These are phyloP conservation scores for Leavenworthia alabamica DNA, from an alignment of 345 rosid genomes.

Conservation along the genomic window DNA sequence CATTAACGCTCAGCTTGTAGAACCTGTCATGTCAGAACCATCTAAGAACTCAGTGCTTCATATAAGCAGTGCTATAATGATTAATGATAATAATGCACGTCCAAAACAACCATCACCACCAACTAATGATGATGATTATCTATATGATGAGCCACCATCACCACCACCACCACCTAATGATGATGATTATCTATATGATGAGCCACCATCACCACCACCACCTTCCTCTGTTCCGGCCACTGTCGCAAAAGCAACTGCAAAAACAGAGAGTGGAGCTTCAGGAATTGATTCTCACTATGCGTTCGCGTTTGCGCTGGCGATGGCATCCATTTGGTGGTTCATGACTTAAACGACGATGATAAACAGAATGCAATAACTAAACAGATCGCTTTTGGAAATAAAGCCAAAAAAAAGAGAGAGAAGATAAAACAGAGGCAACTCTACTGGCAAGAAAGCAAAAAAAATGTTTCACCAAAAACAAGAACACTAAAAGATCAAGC, in stretches of 20 bases:
- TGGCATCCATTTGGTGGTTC: slow-evolving; percentile 20
- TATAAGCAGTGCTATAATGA: slow-evolving; percentile 51
- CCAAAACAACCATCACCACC: too few relatives aligned
- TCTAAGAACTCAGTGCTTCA: slow-evolving; percentile 62
- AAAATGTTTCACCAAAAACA: neutral
- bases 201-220: too few relatives aligned
- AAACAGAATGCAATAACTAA: slow-evolving; percentile 6
- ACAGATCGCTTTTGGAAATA: too few relatives aligned
- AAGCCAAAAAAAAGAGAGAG: too few relatives aligned
- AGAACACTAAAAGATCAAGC: too few relatives aligned
- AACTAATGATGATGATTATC: too few relatives aligned
- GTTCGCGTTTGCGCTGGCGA: neutral
- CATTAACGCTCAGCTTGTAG: slow-evolving; percentile 49
- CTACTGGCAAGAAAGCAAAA: neutral
- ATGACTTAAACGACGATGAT: slow-evolving; percentile 6
- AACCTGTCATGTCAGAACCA: slow-evolving; percentile 53
- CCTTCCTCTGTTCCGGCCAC: too few relatives aligned
- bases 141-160: too few relatives aligned
- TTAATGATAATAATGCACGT: neutral
- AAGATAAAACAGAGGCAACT: neutral
- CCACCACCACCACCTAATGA: too few relatives aligned
- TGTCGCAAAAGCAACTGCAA: too few relatives aligned
- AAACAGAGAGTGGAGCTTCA: slow-evolving; percentile 6
- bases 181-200: too few relatives aligned
- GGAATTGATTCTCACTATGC: neutral